phyloP scores from a whole-genome alignment of 1,139 yeast species.

The Blastobotrys arbuscula region DNA sequence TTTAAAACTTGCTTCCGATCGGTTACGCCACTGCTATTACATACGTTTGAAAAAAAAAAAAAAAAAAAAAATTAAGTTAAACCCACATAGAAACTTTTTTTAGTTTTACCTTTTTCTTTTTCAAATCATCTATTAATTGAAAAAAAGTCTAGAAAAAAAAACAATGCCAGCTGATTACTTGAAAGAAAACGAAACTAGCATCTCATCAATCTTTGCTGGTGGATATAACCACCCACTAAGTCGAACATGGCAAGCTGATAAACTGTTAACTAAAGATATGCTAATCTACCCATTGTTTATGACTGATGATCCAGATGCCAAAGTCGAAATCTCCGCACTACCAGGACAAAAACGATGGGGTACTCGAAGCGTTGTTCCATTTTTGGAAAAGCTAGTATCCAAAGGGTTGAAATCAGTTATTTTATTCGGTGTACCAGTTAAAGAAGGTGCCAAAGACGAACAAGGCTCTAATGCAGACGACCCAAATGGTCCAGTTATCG shows the following conservation, averaged over 20 bases:
- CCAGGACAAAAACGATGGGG: conserved; percentile 92
- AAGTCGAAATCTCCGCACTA: conserved; percentile 61
- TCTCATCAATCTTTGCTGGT: conserved; percentile 82
- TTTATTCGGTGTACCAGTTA: conserved; percentile 84
- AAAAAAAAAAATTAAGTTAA: too few species aligned
- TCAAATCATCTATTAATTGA: not conserved
- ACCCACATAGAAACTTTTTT: too few species aligned
- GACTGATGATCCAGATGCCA: conserved; percentile 78
- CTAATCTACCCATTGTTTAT: conserved; percentile 89
- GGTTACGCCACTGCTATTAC: too few species aligned
- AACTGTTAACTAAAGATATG: conserved; percentile 78
- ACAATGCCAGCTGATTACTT: conserved; percentile 24
- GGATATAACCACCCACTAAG: conserved; percentile 89
- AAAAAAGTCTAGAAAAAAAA: not conserved
- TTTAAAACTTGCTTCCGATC: too few species aligned
- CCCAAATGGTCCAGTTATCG: conserved; percentile 92
- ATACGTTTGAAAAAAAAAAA: too few species aligned
- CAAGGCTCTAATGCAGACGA: conserved; percentile 92
- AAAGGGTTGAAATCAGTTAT: conserved; percentile 86
- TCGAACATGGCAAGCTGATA: conserved; percentile 86
- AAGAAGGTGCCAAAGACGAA: conserved; percentile 68
- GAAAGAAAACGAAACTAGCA: conserved; percentile 44
- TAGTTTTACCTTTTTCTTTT: not conserved
- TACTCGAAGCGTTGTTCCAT: conserved; percentile 68
- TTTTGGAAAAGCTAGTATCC: conserved; percentile 58